These are phyloP conservation scores for Prorocentrum cordatum DNA, from an alignment of 169 alveolate genomes.

Conservation along the genomic window DNA sequence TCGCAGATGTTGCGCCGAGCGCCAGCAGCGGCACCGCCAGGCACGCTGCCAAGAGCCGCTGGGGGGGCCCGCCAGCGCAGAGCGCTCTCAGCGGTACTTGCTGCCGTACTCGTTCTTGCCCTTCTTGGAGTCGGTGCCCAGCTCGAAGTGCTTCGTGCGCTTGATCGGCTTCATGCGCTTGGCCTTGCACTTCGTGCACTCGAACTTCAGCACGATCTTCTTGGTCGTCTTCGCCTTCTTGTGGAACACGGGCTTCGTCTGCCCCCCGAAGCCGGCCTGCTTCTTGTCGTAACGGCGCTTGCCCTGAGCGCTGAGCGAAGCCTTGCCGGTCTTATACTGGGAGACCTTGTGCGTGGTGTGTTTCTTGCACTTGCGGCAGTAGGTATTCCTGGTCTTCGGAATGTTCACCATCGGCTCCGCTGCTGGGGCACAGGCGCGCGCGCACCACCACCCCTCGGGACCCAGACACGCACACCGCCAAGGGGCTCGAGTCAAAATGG, in stretches of 20 bases:
- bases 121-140: constrained; percentile 92
- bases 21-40: too few species aligned
- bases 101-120: constrained; percentile 16
- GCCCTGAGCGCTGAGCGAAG: constrained; percentile 92
- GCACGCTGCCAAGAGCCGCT: too few species aligned
- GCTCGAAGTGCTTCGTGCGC: constrained; percentile 98
- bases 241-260: constrained; percentile 97
- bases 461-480: too few species aligned
- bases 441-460: too few species aligned
- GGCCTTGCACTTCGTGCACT: constrained; percentile 95
- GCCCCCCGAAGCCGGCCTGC: constrained; percentile 99
- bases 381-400: constrained; percentile 73
- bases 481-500: too few species aligned
- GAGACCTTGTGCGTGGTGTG: constrained; percentile 86
- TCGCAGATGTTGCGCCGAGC: too few species aligned
- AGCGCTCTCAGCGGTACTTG: constrained; percentile 41
- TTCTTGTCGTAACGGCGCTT: constrained; percentile 98
- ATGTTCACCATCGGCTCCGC: constrained; percentile 77
- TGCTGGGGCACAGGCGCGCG: too few species aligned
- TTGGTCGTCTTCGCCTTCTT: constrained; percentile 98
- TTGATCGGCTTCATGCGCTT: constrained; percentile 90
- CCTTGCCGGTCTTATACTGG: constrained; percentile 97
- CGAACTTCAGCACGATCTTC: constrained; percentile 94
- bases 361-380: constrained; percentile 71
- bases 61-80: too few species aligned